A percentile compares a stretch with the other conserved stretches of the same genome.
Evolutionary conservation across 306 rosid species (phyloP).

Genomic region (Prunus mongolica): DNA sequence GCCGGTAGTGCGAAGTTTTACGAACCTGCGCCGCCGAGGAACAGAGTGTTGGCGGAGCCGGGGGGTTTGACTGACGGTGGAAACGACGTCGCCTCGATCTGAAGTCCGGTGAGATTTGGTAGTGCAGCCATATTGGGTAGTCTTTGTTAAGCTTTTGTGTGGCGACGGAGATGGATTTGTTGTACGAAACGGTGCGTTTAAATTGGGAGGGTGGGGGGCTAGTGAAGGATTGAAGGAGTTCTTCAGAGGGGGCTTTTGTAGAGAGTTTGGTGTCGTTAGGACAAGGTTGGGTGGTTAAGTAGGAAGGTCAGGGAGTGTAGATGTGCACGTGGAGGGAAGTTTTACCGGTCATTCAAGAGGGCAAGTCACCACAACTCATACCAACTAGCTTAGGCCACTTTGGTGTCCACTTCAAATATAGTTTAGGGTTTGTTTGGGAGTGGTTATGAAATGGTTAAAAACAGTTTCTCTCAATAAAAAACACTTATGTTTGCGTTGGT

Average conservation of each 20-base stretch:
- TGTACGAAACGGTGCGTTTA: background rate
- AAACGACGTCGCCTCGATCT: constrained; percentile 28
- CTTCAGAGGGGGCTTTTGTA: background rate
- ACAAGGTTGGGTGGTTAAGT: no score
- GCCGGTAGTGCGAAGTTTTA: background rate
- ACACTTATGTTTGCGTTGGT: no score
- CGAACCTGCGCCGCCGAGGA: constrained; percentile 41
- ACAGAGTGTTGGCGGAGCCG: constrained; percentile 34
- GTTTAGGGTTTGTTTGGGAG: no score
- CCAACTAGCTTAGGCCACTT: no score
- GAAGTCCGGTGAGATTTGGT: constrained; percentile 14
- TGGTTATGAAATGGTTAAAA: no score
- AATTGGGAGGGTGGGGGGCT: background rate
- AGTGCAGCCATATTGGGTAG: constrained; percentile 10
- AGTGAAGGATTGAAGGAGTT: background rate
- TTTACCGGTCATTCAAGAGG: no score
- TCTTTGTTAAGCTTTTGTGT: background rate
- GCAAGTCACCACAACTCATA: no score
- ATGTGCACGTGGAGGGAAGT: no score
- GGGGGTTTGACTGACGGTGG: constrained; percentile 38
- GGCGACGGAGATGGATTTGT: background rate
- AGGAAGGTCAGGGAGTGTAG: no score
- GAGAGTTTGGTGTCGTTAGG: background rate
- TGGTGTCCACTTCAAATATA: no score
- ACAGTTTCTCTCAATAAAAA: rapidly evolving